Base-by-base conservation (phyloP, 176 grass and related monocot species). In the Ensete ventricosum region DNA sequence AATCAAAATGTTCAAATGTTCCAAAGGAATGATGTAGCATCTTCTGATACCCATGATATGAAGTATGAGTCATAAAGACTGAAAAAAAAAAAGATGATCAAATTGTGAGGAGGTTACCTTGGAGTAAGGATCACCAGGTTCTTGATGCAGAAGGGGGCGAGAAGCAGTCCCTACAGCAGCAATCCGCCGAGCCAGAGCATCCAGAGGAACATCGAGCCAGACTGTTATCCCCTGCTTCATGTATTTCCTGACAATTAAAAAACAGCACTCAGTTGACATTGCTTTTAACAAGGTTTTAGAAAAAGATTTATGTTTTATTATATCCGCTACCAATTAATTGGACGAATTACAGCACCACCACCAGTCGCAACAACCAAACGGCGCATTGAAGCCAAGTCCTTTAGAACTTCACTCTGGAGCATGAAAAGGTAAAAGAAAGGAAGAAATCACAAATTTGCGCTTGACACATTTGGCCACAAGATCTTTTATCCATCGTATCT, bases 351-450 rank as follows among this genome's bases (percentile, higher is more conserved):
- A 75, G 91, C 95, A 27, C 90, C 95, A 72, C 95, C 95, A 60
- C 95, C 95, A 25, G 95, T 99, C n/a, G 95, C 95, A 80, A 99
- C 90, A 89, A 99, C 90, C 82, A 99, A 88, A 29, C 88, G 88
- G 24, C 50, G 76, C 95, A 94, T 94, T 19, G 86, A 89, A 52
- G 95, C 89, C 78, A 99, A 86, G 73, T 94, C 95, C 73, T 79
- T 89, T 59, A 99, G 77, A 23, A 99, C 95, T 73, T 87, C 82
- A 85, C 95, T 99, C 95, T 99, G 86, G 58, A 85, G 63, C 50
- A 48, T 80, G 50, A 8, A 81, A 79, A 72, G 58, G 76, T 52
- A 76, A 34, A 10, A 14, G 12, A 1, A 29, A 0, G 34, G 4
- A 43, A 43, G 34, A 43, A 43, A 43, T 43, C 34, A 43, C 34